phyloP scores from a whole-genome alignment of 176 grass and related monocot genomes.

The Ensete ventricosum region DNA sequence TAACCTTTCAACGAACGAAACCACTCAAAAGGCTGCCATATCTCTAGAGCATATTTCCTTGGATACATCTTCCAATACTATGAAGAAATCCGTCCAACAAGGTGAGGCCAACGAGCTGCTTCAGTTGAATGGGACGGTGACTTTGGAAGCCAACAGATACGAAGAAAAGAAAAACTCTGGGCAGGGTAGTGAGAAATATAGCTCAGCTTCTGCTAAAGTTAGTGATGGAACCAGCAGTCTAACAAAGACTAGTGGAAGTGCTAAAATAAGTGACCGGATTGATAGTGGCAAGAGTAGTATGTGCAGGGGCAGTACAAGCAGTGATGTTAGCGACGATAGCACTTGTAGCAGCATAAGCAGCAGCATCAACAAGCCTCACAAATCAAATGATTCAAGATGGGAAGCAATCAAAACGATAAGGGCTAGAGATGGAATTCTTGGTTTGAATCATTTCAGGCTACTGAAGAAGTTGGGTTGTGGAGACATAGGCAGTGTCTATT shows the following conservation, averaged over 20 bases:
- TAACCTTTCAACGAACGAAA: neutral
- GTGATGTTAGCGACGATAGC: neutral
- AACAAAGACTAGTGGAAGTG: neutral
- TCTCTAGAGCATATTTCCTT: neutral
- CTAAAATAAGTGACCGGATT: neutral
- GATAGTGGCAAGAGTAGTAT: neutral
- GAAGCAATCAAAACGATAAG: neutral
- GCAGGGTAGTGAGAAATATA: neutral
- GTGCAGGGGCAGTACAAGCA: conserved; percentile 1
- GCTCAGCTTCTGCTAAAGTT: conserved; percentile 4
- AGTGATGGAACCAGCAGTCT: conserved; percentile 1
- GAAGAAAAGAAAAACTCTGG: neutral
- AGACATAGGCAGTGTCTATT: conserved; percentile 3
- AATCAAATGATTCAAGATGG: neutral
- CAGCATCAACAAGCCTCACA: conserved; percentile 2
- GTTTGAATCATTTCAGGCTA: neutral
- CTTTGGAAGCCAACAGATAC: neutral
- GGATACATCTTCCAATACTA: neutral
- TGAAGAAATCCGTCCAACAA: neutral
- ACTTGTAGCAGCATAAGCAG: conserved; percentile 1
- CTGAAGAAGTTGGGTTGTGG: neutral
- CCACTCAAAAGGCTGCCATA: neutral
- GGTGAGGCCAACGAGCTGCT: neutral
- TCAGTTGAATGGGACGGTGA: neutral
- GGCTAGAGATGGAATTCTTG: neutral